A percentile compares a stretch with the other conserved stretches of the same genome.
Conservation (phyloP, 345 rosid genomes). For the Eucalyptus lansdowneana region DNA sequence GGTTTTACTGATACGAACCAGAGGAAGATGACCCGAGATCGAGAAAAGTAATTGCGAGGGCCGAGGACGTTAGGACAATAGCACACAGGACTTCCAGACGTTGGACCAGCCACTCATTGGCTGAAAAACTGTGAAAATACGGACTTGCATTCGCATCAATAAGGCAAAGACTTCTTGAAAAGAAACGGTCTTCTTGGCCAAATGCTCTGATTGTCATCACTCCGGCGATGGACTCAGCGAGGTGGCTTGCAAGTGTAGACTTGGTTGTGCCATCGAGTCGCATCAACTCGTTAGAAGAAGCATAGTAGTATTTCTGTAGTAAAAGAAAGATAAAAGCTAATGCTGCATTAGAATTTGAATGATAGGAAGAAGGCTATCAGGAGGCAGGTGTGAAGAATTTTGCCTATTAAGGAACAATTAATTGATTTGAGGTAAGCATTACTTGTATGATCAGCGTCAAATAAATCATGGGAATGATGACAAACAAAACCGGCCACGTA, state of each 20-base stretch:
- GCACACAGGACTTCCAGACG: conserved; percentile 44
- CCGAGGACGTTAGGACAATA: conserved; percentile 28
- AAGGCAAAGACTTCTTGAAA: conserved; percentile 26
- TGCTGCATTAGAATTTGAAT: not conserved
- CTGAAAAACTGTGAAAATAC: conserved; percentile 32
- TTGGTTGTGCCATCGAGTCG: conserved; percentile 49
- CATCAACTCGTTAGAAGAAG: conserved; percentile 45
- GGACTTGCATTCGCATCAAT: conserved; percentile 45
- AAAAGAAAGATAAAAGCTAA: not conserved
- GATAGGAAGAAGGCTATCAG: not conserved
- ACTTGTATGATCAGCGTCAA: conserved; percentile 26
- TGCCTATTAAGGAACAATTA: not conserved
- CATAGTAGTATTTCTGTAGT: conserved; percentile 34
- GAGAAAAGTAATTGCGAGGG: conserved; percentile 42
- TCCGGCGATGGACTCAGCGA: conserved; percentile 53
- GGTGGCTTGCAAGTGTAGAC: conserved; percentile 34
- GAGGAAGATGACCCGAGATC: conserved; percentile 40
- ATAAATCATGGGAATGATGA: not conserved
- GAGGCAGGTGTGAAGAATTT: not conserved
- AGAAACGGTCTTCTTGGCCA: not conserved
- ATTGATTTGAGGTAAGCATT: not conserved
- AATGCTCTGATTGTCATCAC: conserved; percentile 53
- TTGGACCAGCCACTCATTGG: conserved; percentile 53
- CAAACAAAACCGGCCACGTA: no score
- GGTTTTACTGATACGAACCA: conserved; percentile 8